Base-by-base conservation (phyloP, 2,329 filamentous ascomycete species). In the Cladobotryum protrusum region DNA sequence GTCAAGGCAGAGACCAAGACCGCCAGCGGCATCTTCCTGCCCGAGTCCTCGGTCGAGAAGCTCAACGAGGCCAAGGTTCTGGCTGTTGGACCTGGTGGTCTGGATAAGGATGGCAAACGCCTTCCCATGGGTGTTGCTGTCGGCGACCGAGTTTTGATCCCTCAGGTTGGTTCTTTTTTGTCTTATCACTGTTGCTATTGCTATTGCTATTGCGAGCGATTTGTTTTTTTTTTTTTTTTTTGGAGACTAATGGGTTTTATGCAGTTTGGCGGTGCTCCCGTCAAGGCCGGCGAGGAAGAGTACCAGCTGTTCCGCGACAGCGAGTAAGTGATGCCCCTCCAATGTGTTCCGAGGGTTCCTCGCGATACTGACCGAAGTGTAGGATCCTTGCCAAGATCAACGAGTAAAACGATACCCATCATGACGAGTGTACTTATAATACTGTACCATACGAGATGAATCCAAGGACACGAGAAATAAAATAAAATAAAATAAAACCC, bases 371-470 rank as follows among this genome's bases (percentile, higher is more conserved):
- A 65, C 54, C 19, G 24, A 19, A 11, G 24, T 45, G 20, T 63
- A 96, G 92, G 72, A 89, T 99, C 61, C 83, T 99, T 54, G 93
- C 93, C 71, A 99, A 97, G 86, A 96, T 99, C 82, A 96, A 89
- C 75, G 92, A 97, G 81, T 96, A 78, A 64, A 24, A 59, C 58
- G 59, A 62, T 37, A 53, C 45, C 42, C 34, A 40, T 50, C 32
- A 44, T 45, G 51, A 54, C 58, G 54, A 52, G 56, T 67, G 63
- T 66, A 69, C 58, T n/a, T 60, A 68, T 66, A 67, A 47, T 36
- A 15, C 14, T 67, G 63, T 66, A 68, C 53, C 55, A 67, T 66
- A 68, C 42, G 48, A 53, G 36, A 37, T 17, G 32, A 33, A 48
- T n/a, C 17, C 42, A 50, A 24, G 15, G 15, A 39, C 13, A 36